phyloP scores from a whole-genome alignment of 1,284 basidiomycete genomes.

The Schizopora paradoxa region DNA sequence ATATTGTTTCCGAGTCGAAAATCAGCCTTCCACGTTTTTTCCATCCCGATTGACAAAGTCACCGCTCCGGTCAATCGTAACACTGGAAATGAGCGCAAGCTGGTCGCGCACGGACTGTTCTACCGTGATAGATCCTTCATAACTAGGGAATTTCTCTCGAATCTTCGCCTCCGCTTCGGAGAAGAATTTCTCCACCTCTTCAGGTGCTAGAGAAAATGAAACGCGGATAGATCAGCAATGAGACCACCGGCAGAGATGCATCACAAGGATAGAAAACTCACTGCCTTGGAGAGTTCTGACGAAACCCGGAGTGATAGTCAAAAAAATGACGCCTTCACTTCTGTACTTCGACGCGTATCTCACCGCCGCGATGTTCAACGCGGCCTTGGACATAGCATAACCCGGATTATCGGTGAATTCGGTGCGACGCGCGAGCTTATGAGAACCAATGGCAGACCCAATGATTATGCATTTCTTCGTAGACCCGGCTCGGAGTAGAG shows the following conservation, averaged over 20 bases:
- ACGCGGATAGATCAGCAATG: too few relatives aligned
- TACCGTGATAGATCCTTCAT: slow-evolving; percentile 1
- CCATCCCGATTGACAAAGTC: slow-evolving; percentile 5
- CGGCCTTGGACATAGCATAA: slow-evolving; percentile 20
- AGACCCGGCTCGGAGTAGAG: slow-evolving; percentile 32
- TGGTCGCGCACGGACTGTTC: slow-evolving; percentile 7
- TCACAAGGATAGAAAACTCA: background rate
- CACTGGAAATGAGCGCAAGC: slow-evolving; percentile 6
- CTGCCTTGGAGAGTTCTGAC: slow-evolving; percentile 16
- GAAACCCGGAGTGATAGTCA: slow-evolving; percentile 20
- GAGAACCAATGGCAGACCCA: slow-evolving; percentile 28
- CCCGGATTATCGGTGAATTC: slow-evolving; percentile 19
- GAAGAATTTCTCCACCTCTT: background rate
- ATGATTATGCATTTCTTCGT: slow-evolving; percentile 34
- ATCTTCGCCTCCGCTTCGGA: background rate
- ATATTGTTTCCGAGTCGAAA: too few relatives aligned
- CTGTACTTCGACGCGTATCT: slow-evolving; percentile 19
- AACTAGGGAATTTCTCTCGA: slow-evolving; percentile 3
- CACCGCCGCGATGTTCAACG: slow-evolving; percentile 20
- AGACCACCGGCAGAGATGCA: background rate
- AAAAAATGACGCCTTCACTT: slow-evolving; percentile 24
- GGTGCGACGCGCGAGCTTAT: slow-evolving; percentile 22
- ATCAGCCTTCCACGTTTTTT: too few relatives aligned
- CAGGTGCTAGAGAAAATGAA: background rate
- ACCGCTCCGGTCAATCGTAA: slow-evolving; percentile 4